Base-by-base conservation (phyloP, 345 rosid genomes). In the Bruguiera sexangula region DNA sequence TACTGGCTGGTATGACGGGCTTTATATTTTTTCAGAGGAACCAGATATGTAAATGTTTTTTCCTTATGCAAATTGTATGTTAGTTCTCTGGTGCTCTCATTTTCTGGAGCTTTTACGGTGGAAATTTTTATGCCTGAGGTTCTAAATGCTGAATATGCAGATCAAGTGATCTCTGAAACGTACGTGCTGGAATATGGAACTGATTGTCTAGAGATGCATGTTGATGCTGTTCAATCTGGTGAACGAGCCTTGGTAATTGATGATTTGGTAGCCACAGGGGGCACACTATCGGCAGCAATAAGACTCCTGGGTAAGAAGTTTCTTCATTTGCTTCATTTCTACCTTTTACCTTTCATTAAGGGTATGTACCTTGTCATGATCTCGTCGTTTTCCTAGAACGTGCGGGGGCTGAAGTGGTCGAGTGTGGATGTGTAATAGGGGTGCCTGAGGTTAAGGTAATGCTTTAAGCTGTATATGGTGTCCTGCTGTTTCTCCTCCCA, bases 251-350 rank as follows among this genome's bases (percentile, higher is more conserved):
- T 90, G 37, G 80, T 93, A 50, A 84, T 93, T 6, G 96, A 93
- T 66, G 96, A 93, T 83, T 77, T 93, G 57, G 91, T 93, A 5
- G 98, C 98, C 60, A 93, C 98, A 0, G 96, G 98, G 0, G 96
- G 98, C 46, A 90, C 96, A 15, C 79, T 93, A 27, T 87, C 88
- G 0, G 98, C 98, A 26, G 98, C 92, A 30, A 86, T 93, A 72
- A 83, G 79, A 62, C 90, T 93, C 26, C 39, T 88, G 69, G 98
- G 98, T 92, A 78, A 55, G n/a, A 27, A 36, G 6, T 13, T 24
- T 21, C 31, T 8, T 10, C 1, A 26, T 67, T 8, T 8, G 24
- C 16, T 24, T 48, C 11, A 1, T 62, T 62, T 16, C 37, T 8
- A 11, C 32, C 8, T 18, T 22, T 10, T 56, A 56, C 18, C 60